Conservation (phyloP, 116 monocot genomes). For the Cymodocea nodosa region DNA sequence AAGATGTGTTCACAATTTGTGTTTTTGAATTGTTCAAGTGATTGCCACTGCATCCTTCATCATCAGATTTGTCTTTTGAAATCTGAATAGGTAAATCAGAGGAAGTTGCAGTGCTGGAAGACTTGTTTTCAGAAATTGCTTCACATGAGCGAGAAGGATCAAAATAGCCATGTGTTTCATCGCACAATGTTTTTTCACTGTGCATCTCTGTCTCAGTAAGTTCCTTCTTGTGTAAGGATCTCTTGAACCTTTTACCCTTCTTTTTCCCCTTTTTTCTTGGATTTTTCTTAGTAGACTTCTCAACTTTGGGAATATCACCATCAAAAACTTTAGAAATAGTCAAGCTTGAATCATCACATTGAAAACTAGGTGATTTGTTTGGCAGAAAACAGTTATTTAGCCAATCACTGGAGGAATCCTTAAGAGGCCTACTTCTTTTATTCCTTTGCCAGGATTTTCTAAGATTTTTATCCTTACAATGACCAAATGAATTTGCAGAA, state of each 20-base stretch:
- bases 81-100: slow-evolving; percentile 5
- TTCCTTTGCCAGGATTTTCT: slow-evolving; percentile 15
- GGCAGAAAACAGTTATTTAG: slow-evolving; percentile 4
- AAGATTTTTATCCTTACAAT: slow-evolving; percentile 4
- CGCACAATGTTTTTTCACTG: slow-evolving; percentile 11
- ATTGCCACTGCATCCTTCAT: slow-evolving; percentile 5
- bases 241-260: slow-evolving; percentile 52
- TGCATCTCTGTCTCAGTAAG: slow-evolving; percentile 12
- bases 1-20: slow-evolving; percentile 14
- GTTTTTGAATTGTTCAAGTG: slow-evolving; percentile 3
- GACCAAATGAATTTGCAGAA: slow-evolving; percentile 13
- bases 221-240: slow-evolving; percentile 16
- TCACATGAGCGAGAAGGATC: slow-evolving; percentile 12
- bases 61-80: slow-evolving; percentile 16
- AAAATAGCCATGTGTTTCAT: slow-evolving; percentile 3
- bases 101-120: slow-evolving; percentile 12
- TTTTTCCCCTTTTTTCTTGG: slow-evolving; percentile 61
- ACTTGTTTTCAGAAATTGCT: slow-evolving; percentile 8
- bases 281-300: slow-evolving; percentile 23
- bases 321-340: slow-evolving; percentile 18
- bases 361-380: slow-evolving; percentile 20
- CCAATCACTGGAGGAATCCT: slow-evolving; percentile 14
- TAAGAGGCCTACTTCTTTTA: slow-evolving; percentile 19
- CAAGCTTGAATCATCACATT: slow-evolving; percentile 13
- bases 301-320: slow-evolving; percentile 12